These are phyloP conservation scores for Globisporangium takayamanum DNA, from an alignment of 352 stramenopile species.

Conservation along the genomic window DNA sequence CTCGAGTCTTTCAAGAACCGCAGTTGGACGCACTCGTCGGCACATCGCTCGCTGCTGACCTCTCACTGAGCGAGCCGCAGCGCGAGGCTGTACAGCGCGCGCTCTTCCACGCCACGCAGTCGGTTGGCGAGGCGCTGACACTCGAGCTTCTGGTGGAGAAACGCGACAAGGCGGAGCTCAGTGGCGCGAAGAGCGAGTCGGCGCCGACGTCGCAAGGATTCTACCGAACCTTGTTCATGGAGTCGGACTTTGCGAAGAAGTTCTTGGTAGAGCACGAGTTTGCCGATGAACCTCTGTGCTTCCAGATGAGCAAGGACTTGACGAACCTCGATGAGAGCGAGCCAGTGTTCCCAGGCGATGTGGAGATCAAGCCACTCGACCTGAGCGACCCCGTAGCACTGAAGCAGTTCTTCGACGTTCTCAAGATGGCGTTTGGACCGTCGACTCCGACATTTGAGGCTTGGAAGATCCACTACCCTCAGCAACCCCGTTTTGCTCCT, in stretches of 20 bases:
- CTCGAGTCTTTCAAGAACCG: not conserved
- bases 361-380: slow-evolving; percentile 1
- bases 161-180: not conserved
- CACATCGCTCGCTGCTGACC: not conserved
- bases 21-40: not conserved
- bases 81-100: not conserved
- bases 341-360: not conserved
- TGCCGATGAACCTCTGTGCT: not conserved
- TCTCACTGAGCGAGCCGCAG: not conserved
- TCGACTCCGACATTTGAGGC: slow-evolving; percentile 7
- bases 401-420: slow-evolving; percentile 8
- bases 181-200: not conserved
- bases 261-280: not conserved
- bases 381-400: not conserved
- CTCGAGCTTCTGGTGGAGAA: slow-evolving; percentile 2
- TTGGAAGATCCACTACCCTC: slow-evolving; percentile 15
- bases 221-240: not conserved
- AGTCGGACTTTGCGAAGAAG: slow-evolving; percentile 6
- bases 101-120: not conserved
- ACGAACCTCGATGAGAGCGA: not conserved
- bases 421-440: slow-evolving; percentile 11
- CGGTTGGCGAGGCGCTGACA: not conserved
- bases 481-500: slow-evolving; percentile 12
- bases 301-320: slow-evolving; percentile 8
- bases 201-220: not conserved